Evolutionary conservation across 2,329 filamentous ascomycete species (phyloP), one percentile per base, ranked within the genome.

Genomic region (Aspergillus hiratsukae): DNA sequence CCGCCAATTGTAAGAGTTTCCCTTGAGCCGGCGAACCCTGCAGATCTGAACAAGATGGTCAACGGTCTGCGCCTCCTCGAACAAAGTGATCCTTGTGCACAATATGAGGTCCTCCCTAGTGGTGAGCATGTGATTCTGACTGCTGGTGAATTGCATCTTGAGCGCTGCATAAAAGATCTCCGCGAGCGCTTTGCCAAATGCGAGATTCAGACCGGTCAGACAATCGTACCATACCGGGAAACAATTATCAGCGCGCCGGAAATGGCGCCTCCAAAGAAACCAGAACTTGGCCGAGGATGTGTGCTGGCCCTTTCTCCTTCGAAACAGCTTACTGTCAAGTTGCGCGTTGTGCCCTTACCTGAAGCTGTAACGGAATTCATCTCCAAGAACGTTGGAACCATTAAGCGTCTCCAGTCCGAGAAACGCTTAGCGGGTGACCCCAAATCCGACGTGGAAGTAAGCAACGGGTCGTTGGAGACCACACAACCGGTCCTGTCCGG

Each of bases 81-180:
- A 31, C 91, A 97, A 69, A 95, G 91, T 66, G 94, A 99, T 67
- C 93, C 94, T 0, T 97, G 94, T 67, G 94, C 93, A 14, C 87
- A 96, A 71, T 99, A 99, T 66, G 92, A 97, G 71, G 90, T 96
- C 51, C 87, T 97, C 52, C 83, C 87, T 55, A 97, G 88, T 64
- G 94, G 94, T 55, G 94, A 99, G 75, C 94, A 99, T 72, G 94
- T 99, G 45, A 85, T 99, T 23, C 75, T 96, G 40, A 97, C 94
- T 0, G 94, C 94, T 5, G 94, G 94, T 53, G 94, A 99, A 73
- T 72, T 99, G 63, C 94, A 99, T 76, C 80, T 99, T 3, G 94
- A 99, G 74, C 82, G 94, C 55, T 99, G 94, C 70, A 74, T 99
- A 57, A 96, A 94, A 53, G 94, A 99, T 77, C 80, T 99, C 27